Conservation (phyloP, 176 grass and related monocot species). For the Musa beccarii region DNA sequence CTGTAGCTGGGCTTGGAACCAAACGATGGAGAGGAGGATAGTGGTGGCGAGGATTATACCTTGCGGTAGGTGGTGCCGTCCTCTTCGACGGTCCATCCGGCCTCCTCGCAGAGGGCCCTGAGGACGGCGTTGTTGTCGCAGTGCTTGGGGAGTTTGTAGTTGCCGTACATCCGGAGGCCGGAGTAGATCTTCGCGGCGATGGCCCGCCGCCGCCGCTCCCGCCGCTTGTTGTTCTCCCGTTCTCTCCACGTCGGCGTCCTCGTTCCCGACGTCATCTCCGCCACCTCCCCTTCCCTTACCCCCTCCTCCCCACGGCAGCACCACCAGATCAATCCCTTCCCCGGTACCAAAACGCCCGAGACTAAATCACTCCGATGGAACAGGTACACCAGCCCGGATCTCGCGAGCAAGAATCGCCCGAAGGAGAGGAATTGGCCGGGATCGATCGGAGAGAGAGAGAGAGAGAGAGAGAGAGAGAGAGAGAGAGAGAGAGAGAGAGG, state of each 20-base stretch:
- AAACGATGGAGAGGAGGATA: neutral
- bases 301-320: neutral
- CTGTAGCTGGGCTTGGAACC: neutral
- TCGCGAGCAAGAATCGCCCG: neutral
- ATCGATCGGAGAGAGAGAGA: too few relatives aligned
- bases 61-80: constrained; percentile 27
- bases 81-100: constrained; percentile 22
- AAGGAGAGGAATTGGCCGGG: neutral
- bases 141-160: constrained; percentile 30
- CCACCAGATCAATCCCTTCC: neutral
- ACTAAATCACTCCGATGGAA: neutral
- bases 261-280: constrained; percentile 17
- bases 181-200: constrained; percentile 26
- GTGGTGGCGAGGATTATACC: neutral
- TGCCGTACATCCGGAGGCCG: constrained; percentile 18
- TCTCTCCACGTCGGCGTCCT: constrained; percentile 27
- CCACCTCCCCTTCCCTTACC: neutral
- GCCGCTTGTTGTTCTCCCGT: constrained; percentile 30
- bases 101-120: constrained; percentile 24
- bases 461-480: too few relatives aligned
- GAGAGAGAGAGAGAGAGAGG: too few relatives aligned
- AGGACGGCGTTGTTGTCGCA: constrained; percentile 33
- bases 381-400: neutral
- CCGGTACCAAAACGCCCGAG: neutral
- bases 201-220: constrained; percentile 24